Evolutionary conservation across 2,329 filamentous ascomycete species (phyloP).

Genomic region (Penicillium rolfsii): DNA sequence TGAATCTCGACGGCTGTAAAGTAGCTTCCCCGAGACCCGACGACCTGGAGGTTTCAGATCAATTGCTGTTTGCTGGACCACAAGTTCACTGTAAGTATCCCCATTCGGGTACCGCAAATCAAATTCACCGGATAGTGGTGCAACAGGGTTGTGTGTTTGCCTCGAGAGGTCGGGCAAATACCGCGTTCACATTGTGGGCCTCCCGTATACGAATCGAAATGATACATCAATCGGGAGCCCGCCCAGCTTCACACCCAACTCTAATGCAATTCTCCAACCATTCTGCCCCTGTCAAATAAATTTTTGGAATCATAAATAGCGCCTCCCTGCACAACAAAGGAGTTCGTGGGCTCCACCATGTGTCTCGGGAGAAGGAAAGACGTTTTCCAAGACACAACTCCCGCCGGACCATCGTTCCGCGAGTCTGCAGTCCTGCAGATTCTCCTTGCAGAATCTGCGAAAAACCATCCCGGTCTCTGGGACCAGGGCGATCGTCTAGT

Average conservation of each 20-base stretch:
- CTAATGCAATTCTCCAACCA: not conserved
- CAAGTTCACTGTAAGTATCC: not conserved
- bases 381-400: constrained; percentile 10
- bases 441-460: constrained; percentile 25
- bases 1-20: constrained; percentile 11
- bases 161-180: not conserved
- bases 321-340: constrained; percentile 3
- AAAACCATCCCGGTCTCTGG: constrained; percentile 13
- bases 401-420: constrained; percentile 17
- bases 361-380: constrained; percentile 18
- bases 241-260: not conserved
- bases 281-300: not conserved
- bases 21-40: constrained; percentile 19
- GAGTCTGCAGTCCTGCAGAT: not conserved
- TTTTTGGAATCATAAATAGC: not conserved
- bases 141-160: constrained; percentile 3
- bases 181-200: not conserved
- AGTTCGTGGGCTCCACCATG: constrained; percentile 8
- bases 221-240: not conserved
- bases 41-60: constrained; percentile 23
- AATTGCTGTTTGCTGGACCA: constrained; percentile 17
- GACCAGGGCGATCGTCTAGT: constrained; percentile 19
- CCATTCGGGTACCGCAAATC: not conserved
- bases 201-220: not conserved
- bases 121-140: not conserved